Conservation (phyloP, 2,329 filamentous ascomycete species). For the Trichophyton benhamiae region DNA sequence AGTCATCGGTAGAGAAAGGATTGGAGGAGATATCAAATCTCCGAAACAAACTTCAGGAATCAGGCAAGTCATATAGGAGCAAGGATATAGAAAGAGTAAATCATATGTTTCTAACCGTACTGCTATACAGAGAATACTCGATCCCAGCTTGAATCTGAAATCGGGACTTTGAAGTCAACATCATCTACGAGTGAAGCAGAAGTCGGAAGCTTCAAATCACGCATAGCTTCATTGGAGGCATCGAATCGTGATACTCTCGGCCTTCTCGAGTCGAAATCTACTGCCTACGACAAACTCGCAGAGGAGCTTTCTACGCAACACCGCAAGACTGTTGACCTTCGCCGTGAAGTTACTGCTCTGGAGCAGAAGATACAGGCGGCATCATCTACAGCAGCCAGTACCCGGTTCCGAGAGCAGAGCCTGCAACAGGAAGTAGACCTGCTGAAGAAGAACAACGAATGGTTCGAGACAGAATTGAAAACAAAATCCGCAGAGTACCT, state of each 20-base stretch:
- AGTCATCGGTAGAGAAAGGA: constrained; percentile 68
- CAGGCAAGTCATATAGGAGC: constrained; percentile 48
- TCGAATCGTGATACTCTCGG: constrained; percentile 85
- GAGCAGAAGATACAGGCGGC: constrained; percentile 76
- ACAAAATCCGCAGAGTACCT: constrained; percentile 76
- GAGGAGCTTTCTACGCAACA: constrained; percentile 82
- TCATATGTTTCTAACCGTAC: constrained; percentile 7
- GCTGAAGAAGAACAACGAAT: constrained; percentile 80
- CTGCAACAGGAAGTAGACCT: constrained; percentile 83
- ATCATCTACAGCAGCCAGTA: constrained; percentile 64
- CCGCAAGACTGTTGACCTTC: constrained; percentile 71
- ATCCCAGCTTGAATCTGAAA: constrained; percentile 65
- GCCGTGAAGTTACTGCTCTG: constrained; percentile 66
- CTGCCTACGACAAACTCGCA: constrained; percentile 71
- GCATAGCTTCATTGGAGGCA: constrained; percentile 74
- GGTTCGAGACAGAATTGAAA: constrained; percentile 83
- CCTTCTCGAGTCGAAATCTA: constrained; percentile 79
- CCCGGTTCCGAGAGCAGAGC: constrained; percentile 82
- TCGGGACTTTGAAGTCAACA: constrained; percentile 64
- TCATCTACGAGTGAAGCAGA: constrained; percentile 54
- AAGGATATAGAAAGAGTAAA: not conserved
- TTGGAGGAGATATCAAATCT: constrained; percentile 73
- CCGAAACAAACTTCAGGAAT: constrained; percentile 65
- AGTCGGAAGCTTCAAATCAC: constrained; percentile 62
- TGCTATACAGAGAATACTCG: constrained; percentile 54